These are phyloP conservation scores for Gentiana straminea DNA, from an alignment of 257 asterid genomes.

Conservation along the genomic window DNA sequence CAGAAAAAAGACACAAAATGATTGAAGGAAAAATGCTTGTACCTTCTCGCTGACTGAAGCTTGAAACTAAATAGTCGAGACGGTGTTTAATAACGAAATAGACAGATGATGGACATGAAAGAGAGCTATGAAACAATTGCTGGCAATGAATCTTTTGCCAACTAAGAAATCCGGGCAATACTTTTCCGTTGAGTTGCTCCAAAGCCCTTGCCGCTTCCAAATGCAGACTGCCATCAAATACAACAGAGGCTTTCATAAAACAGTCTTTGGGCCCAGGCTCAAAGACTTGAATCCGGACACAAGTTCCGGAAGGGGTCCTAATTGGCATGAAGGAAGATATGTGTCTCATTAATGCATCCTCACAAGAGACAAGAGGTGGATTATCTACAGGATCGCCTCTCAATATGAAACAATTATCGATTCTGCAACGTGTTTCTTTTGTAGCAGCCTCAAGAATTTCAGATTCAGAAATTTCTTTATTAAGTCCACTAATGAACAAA, in stretches of 20 bases:
- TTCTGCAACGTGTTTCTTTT: constrained; percentile 33
- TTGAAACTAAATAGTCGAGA: constrained; percentile 40
- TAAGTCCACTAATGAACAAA: constrained; percentile 40
- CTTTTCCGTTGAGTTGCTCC: constrained; percentile 70
- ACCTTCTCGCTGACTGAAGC: constrained; percentile 42
- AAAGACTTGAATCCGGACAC: constrained; percentile 61
- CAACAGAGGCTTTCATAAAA: constrained; percentile 53
- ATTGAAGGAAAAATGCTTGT: no score
- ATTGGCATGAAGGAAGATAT: constrained; percentile 75
- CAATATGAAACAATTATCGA: constrained; percentile 41
- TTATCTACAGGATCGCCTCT: constrained; percentile 48
- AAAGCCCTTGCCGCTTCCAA: constrained; percentile 89
- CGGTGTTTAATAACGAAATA: constrained; percentile 48
- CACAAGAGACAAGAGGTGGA: constrained; percentile 50
- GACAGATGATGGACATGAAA: constrained; percentile 72
- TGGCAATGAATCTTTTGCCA: constrained; percentile 91
- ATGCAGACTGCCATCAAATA: constrained; percentile 74
- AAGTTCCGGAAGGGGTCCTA: constrained; percentile 34
- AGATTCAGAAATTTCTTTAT: constrained; percentile 46
- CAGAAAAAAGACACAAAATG: not conserved
- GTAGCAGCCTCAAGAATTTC: constrained; percentile 38
- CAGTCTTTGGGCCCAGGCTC: constrained; percentile 42
- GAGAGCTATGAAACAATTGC: constrained; percentile 58
- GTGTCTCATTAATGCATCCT: constrained; percentile 63
- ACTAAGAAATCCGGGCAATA: constrained; percentile 49